Conservation (phyloP, 148 eudicot species). For the Heliamphora exappendiculata region DNA sequence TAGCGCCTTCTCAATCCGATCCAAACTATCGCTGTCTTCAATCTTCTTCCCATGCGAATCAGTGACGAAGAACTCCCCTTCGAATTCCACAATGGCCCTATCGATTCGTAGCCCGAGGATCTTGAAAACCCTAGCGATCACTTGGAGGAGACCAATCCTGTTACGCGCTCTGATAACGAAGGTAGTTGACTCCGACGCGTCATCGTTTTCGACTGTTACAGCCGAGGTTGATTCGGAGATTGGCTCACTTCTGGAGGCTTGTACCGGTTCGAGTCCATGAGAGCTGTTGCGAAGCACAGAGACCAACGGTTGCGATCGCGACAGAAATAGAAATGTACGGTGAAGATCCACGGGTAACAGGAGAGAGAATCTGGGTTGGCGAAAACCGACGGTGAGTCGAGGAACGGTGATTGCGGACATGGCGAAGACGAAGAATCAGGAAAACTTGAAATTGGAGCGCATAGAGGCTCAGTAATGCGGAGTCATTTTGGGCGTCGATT, state of each 20-base stretch:
- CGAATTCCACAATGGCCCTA: slow-evolving; percentile 8
- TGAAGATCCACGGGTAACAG: neutral
- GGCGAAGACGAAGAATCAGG: neutral
- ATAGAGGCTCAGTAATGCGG: neutral
- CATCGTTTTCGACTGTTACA: slow-evolving; percentile 12
- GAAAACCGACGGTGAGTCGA: neutral
- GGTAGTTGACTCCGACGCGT: neutral
- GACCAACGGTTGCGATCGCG: neutral
- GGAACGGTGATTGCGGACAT: neutral
- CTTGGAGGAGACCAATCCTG: slow-evolving; percentile 1
- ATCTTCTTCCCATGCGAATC: slow-evolving; percentile 12
- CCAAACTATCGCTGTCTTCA: slow-evolving; percentile 14
- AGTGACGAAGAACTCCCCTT: slow-evolving; percentile 10
- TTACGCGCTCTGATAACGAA: slow-evolving; percentile 11
- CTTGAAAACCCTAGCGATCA: slow-evolving; percentile 21
- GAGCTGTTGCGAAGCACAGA: too few species aligned
- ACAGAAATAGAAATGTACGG: neutral
- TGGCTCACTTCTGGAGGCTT: neutral
- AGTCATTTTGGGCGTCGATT: neutral
- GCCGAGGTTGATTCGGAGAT: neutral
- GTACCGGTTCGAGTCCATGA: neutral
- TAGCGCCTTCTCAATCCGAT: slow-evolving; percentile 13
- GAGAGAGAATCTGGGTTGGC: neutral
- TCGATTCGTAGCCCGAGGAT: slow-evolving; percentile 11
- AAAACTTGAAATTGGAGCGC: too few species aligned